Conservation (phyloP, 1,284 basidiomycete species). For the Salmacisia buchloeana region DNA sequence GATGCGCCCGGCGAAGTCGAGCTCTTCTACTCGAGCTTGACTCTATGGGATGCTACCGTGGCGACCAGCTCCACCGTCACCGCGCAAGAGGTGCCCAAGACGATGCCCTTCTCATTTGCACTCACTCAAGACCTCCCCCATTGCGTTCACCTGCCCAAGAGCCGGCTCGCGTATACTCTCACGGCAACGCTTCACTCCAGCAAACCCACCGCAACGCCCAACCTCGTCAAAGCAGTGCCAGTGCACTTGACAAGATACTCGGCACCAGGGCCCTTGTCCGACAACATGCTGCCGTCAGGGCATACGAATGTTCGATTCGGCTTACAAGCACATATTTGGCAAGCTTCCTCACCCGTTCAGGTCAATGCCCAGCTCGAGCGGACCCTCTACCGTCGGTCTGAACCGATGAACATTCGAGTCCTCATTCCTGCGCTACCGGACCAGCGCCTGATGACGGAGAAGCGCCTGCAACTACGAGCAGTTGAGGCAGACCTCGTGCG, state of each 20-base stretch:
- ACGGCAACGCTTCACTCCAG: slow-evolving; percentile 29
- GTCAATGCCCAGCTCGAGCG: slow-evolving; percentile 37
- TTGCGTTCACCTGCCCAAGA: slow-evolving; percentile 38
- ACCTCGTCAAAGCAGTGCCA: slow-evolving; percentile 21
- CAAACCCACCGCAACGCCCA: slow-evolving; percentile 15
- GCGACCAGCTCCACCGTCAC: slow-evolving; percentile 16
- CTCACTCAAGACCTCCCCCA: slow-evolving; percentile 45
- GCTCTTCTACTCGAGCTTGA: slow-evolving; percentile 30
- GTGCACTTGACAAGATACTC: slow-evolving; percentile 44
- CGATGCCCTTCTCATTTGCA: slow-evolving; percentile 41
- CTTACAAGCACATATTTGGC: slow-evolving; percentile 33
- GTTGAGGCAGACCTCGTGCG: slow-evolving; percentile 43
- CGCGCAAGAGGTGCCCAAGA: slow-evolving; percentile 22
- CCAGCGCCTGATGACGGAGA: slow-evolving; percentile 24
- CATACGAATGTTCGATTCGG: slow-evolving; percentile 5
- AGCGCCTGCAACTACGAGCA: slow-evolving; percentile 32
- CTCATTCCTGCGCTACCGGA: slow-evolving; percentile 38
- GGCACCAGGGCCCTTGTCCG: slow-evolving; percentile 20
- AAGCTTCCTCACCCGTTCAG: slow-evolving; percentile 21
- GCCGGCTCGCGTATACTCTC: slow-evolving; percentile 36
- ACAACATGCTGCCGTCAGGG: slow-evolving; percentile 17
- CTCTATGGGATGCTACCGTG: slow-evolving; percentile 30
- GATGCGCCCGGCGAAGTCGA: slow-evolving; percentile 11
- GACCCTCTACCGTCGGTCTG: slow-evolving; percentile 42
- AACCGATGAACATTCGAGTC: slow-evolving; percentile 41